Conservation (phyloP, 2,329 filamentous ascomycete species). For the Aspergillus nomiae region DNA sequence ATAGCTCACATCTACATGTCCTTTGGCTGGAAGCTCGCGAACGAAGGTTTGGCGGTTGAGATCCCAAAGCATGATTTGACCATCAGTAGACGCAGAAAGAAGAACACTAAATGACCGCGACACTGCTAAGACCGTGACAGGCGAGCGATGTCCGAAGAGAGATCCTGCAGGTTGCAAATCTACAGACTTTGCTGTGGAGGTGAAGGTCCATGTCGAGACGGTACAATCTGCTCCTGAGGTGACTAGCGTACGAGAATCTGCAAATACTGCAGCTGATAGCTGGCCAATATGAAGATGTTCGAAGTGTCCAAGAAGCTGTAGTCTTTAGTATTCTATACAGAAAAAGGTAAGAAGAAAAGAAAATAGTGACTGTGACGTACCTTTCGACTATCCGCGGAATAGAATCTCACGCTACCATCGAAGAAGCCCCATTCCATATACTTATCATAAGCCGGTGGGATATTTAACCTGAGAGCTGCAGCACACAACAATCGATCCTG, state of each 20-base stretch:
- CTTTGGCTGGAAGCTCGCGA: slow-evolving; percentile 65
- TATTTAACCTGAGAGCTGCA: slow-evolving; percentile 80
- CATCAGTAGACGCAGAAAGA: slow-evolving; percentile 78
- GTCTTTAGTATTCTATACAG: neutral
- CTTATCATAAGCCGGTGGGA: slow-evolving; percentile 83
- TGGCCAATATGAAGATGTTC: slow-evolving; percentile 94
- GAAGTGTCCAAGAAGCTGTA: slow-evolving; percentile 73
- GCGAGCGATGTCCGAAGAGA: slow-evolving; percentile 85
- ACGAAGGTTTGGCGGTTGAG: slow-evolving; percentile 88
- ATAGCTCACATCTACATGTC: slow-evolving; percentile 50
- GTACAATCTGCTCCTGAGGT: slow-evolving; percentile 93
- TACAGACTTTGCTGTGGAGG: slow-evolving; percentile 65
- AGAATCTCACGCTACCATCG: slow-evolving; percentile 91
- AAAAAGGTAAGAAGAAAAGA: neutral
- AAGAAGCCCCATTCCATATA: slow-evolving; percentile 96
- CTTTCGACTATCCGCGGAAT: slow-evolving; percentile 78
- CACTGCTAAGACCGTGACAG: slow-evolving; percentile 79
- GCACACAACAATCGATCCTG: slow-evolving; percentile 82
- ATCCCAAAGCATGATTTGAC: slow-evolving; percentile 88
- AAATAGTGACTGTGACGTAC: slow-evolving; percentile 35
- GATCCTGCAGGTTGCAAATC: slow-evolving; percentile 78
- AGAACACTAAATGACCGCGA: slow-evolving; percentile 88
- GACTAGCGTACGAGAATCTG: slow-evolving; percentile 85
- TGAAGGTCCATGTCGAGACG: slow-evolving; percentile 79
- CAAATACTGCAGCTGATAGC: slow-evolving; percentile 79